These are phyloP conservation scores for Ustulina deusta DNA, from an alignment of 2,329 filamentous ascomycete genomes.

Conservation along the genomic window DNA sequence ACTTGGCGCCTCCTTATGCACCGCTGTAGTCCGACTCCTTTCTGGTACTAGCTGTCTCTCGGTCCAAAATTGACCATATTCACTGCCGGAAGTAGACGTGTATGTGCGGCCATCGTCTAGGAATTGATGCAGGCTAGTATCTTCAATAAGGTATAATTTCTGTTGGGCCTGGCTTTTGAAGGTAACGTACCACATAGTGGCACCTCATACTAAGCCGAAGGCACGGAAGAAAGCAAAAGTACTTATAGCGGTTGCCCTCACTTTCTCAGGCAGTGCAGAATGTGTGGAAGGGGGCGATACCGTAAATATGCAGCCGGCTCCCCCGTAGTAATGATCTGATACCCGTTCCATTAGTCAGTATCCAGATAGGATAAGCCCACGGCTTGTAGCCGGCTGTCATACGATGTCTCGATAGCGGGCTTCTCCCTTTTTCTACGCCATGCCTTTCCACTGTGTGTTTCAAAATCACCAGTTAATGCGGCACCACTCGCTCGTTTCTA, in stretches of 20 bases:
- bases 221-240: conserved; percentile 9
- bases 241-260: neutral
- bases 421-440: too few relatives aligned
- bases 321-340: neutral
- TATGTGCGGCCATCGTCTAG: neutral
- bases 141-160: neutral
- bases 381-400: too few relatives aligned
- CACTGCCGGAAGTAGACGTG: neutral
- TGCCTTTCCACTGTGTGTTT: too few relatives aligned
- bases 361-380: too few relatives aligned
- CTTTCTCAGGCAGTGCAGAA: neutral
- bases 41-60: neutral
- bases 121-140: neutral
- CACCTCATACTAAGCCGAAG: conserved; percentile 11
- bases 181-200: neutral
- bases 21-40: neutral
- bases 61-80: neutral
- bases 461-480: too few relatives aligned
- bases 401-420: too few relatives aligned
- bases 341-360: neutral
- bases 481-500: too few relatives aligned
- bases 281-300: neutral
- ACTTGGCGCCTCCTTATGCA: neutral
- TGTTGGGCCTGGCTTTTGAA: conserved; percentile 6
- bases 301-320: neutral